Conservation (phyloP, 1,139 yeast species). For the Arxiozyma heterogenica region DNA sequence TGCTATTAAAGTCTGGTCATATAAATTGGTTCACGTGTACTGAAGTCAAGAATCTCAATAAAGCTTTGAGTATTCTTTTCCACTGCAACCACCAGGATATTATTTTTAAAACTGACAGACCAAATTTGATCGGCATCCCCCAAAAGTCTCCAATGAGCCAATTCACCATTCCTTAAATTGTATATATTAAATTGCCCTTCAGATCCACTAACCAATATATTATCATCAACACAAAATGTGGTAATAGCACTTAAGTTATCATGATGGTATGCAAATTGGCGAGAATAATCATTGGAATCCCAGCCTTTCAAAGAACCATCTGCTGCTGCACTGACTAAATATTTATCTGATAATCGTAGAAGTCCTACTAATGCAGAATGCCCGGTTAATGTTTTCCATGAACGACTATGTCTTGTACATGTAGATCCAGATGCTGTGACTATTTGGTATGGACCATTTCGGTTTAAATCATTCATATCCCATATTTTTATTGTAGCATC, state of each 20-base stretch:
- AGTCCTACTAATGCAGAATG: constrained; percentile 88
- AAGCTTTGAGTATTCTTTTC: constrained; percentile 53
- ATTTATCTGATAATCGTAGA: constrained; percentile 65
- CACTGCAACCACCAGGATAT: constrained; percentile 90
- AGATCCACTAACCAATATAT: constrained; percentile 80
- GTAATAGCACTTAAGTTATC: constrained; percentile 89
- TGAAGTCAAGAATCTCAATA: constrained; percentile 81
- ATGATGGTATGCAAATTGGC: constrained; percentile 60
- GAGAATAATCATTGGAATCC: constrained; percentile 75
- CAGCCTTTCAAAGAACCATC: constrained; percentile 86
- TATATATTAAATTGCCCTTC: constrained; percentile 75
- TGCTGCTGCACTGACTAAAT: constrained; percentile 92
- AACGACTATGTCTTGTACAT: constrained; percentile 25
- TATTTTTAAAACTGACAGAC: constrained; percentile 85
- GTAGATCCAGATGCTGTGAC: constrained; percentile 21
- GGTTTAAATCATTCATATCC: constrained; percentile 50
- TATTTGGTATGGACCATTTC: constrained; percentile 24
- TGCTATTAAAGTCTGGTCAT: background rate
- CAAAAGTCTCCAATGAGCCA: constrained; percentile 60
- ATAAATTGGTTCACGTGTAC: constrained; percentile 9
- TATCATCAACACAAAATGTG: constrained; percentile 84
- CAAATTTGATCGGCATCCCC: constrained; percentile 80
- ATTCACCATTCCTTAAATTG: constrained; percentile 71
- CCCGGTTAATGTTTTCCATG: constrained; percentile 42
- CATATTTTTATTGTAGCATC: constrained; percentile 84